Evolutionary conservation across 1,139 yeast genomes (phyloP), one percentile per base, ranked within the genome.

Genomic region (Scheffersomyces segobiensis): DNA sequence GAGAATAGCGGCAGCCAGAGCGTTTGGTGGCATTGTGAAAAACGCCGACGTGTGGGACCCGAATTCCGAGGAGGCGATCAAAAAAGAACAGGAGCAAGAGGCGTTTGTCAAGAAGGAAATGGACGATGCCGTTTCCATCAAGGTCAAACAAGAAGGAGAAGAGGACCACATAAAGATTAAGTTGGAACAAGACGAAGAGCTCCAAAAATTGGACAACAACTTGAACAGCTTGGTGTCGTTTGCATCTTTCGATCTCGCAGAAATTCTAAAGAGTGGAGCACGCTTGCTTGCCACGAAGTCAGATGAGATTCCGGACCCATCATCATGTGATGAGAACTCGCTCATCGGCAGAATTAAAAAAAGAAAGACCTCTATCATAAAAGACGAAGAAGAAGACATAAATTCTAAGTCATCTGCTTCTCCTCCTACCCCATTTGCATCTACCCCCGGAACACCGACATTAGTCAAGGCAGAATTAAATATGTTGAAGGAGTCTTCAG

Each of bases 1-100:
- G 0, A 84, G 99, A 72, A 88, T 91, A 1, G 87, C 98, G 0
- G 97, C 99, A 1, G 98, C 98, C 0, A 79, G 93, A 60, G 99
- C 99, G 0, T 85, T 96, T 67, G 98, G 98, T 17, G 97, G 97
- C 2, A 93, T 96, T 48, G 96, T 93, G 7, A 84, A 87, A 56
- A 88, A 92, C 71, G 87, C 95, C 0, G 83, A 84, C 0, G 67
- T 81, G 49, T 96, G 98, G 98, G 92, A 92, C 67, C 99, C 99
- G 1, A 90, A 91, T 66, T 67, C 67, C 6, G 72, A 73, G n/a
- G 72, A 70, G 49, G 61, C 67, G 6, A 67, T 69, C 47, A 67
- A 68, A 57, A 62, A 64, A 54, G 75, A 71, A 53, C 62, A 66
- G 20, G 66, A 62, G 20, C 59, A 63, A 18, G 65, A 64, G 24